phyloP scores from a whole-genome alignment of 192 early-diverging fungal species.

The Lobosporangium transversale region DNA sequence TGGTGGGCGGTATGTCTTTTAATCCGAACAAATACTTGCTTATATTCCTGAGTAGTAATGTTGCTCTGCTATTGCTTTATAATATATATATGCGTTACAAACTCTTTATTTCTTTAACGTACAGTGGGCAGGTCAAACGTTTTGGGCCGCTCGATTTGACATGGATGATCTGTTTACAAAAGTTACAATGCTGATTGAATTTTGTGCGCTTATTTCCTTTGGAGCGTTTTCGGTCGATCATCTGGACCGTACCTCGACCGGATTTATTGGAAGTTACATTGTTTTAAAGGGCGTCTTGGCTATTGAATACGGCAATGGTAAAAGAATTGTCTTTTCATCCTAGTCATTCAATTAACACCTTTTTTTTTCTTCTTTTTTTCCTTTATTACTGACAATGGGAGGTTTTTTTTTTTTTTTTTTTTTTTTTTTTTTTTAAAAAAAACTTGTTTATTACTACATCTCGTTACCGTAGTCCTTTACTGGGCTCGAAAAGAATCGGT shows the following conservation, averaged over 20 bases:
- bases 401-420: too few species aligned
- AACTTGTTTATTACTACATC: background rate
- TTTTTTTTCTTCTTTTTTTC: too few species aligned
- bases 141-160: slow-evolving; percentile 27
- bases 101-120: slow-evolving; percentile 17
- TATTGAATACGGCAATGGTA: slow-evolving; percentile 59
- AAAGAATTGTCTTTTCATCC: background rate
- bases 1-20: slow-evolving; percentile 54
- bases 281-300: slow-evolving; percentile 54
- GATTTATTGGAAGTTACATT: slow-evolving; percentile 56
- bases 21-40: too few species aligned
- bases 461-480: slow-evolving; percentile 15
- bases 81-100: background rate
- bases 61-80: background rate
- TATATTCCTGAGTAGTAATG: background rate
- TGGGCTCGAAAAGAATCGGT: slow-evolving; percentile 29
- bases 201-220: slow-evolving; percentile 47
- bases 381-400: too few species aligned
- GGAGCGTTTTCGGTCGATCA: slow-evolving; percentile 55
- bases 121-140: slow-evolving; percentile 57
- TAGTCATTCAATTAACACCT: background rate
- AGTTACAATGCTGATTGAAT: slow-evolving; percentile 27
- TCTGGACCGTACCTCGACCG: slow-evolving; percentile 48
- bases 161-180: slow-evolving; percentile 37
- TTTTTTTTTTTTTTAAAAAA: background rate